Evolutionary conservation across 1,139 yeast genomes (phyloP).

Genomic region (Sugiyamaella novakii): DNA sequence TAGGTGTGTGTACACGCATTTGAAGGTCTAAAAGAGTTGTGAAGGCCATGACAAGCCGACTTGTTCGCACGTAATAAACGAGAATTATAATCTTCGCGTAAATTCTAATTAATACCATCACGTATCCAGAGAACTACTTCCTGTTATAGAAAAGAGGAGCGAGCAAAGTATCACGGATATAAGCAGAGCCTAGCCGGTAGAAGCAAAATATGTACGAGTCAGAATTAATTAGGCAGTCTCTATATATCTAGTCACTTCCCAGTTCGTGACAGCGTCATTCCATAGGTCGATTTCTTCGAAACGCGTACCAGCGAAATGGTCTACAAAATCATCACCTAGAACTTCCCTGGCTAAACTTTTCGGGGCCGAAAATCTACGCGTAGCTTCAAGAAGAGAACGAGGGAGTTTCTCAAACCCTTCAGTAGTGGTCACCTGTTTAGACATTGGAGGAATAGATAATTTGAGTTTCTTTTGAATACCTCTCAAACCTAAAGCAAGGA

Average conservation of each 20-base stretch:
- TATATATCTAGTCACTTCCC: constrained; percentile 43
- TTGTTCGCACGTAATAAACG: no score
- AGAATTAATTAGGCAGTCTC: constrained; percentile 35
- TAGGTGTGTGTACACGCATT: no score
- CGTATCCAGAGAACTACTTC: no score
- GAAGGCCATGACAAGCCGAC: no score
- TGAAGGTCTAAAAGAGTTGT: no score
- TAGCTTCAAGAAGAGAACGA: constrained; percentile 37
- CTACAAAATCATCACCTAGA: constrained; percentile 43
- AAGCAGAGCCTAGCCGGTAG: background rate
- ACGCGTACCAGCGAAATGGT: constrained; percentile 43
- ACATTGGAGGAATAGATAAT: constrained; percentile 41
- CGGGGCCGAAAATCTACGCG: constrained; percentile 36
- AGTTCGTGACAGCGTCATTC: constrained; percentile 43
- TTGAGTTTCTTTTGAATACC: constrained; percentile 39
- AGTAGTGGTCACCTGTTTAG: constrained; percentile 24
- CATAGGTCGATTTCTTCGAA: constrained; percentile 39
- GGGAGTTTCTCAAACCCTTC: constrained; percentile 38
- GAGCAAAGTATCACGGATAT: background rate
- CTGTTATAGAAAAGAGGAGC: no score
- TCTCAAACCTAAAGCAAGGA: constrained; percentile 41
- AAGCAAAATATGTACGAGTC: background rate
- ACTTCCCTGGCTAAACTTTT: constrained; percentile 41
- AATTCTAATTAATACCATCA: no score
- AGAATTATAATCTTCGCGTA: no score